Conservation (phyloP, 306 rosid genomes). For the Vicia sativa region DNA sequence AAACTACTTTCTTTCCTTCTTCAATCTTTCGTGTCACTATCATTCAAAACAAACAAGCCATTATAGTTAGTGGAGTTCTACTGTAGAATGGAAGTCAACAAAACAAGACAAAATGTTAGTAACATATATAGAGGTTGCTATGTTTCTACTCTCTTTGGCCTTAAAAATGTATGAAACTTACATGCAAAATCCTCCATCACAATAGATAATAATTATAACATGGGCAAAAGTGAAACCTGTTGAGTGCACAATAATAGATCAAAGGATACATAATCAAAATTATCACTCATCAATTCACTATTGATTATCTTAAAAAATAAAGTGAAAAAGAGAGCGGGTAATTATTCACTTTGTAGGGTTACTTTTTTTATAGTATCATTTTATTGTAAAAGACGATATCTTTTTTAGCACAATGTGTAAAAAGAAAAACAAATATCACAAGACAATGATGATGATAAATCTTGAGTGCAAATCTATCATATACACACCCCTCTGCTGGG, state of each 20-base stretch:
- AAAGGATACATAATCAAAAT: constrained; percentile 34
- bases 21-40: too few species aligned
- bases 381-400: constrained; percentile 33
- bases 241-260: constrained; percentile 68
- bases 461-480: constrained; percentile 44
- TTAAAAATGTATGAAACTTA: constrained; percentile 39
- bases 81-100: constrained; percentile 69
- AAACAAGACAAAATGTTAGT: constrained; percentile 52
- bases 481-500: constrained; percentile 51
- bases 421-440: constrained; percentile 50
- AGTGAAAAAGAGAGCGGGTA: constrained; percentile 16
- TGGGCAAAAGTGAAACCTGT: constrained; percentile 49
- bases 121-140: constrained; percentile 10
- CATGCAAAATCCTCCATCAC: constrained; percentile 39
- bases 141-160: constrained; percentile 13
- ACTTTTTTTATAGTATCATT: constrained; percentile 44
- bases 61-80: constrained; percentile 60
- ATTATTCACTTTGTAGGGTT: constrained; percentile 55
- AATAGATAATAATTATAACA: constrained; percentile 30
- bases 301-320: constrained; percentile 40
- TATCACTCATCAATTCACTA: constrained; percentile 49
- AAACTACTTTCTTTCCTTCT: too few species aligned
- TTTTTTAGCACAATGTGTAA: constrained; percentile 44
- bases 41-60: too few species aligned
- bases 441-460: constrained; percentile 66